Base-by-base conservation (phyloP, 768 basidiomycete species). In the Coprinopsis cinerea region DNA sequence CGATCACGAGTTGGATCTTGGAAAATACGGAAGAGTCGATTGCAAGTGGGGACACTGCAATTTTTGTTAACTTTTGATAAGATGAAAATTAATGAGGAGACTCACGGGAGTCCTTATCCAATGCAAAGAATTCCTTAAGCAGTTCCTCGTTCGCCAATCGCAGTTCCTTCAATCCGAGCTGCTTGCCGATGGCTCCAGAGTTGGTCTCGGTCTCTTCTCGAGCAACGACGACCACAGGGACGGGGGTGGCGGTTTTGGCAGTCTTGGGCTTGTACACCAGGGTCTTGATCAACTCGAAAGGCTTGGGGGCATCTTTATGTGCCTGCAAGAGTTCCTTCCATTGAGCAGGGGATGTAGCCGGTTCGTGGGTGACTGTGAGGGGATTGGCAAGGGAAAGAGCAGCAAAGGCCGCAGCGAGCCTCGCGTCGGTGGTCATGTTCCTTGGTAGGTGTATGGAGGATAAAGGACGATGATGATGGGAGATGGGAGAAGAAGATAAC, bases 201-300 rank as follows among this genome's bases (percentile, higher is more conserved):
- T 78, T 83, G 6, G 86, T 88, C 60, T 93, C 88, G n/a, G 89
- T 89, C 23, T 77, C 74, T 60, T 95, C 92, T 59, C 81, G 75
- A 9, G 90, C 89, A 64, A 97, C 78, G 52, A 94, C 84, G 55
- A 97, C 76, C 51, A 97, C 82, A 6, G 92, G 93, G 46, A 91
- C 77, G 1, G 91, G 82, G 25, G 77, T 80, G 5, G 88, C 89
- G 0, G 81, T 78, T 66, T 96, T 96, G n/a, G 92, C 86, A 2
- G 92, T 92, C 68, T 94, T 94, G 26, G 93, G 93, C 64, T 97
- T 97, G 83, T 91, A 95, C 49, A 95, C 85, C 57, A 94, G 83
- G 42, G 87, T 88, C 66, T 92, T 93, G 64, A 88, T 77, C 58
- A 90, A 75, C 64, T 88, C 80, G 60, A 85, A 88, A 14, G 73